These are phyloP conservation scores for Rhynchosporium agropyri DNA, from an alignment of 2,329 filamentous ascomycete species.

Conservation along the genomic window DNA sequence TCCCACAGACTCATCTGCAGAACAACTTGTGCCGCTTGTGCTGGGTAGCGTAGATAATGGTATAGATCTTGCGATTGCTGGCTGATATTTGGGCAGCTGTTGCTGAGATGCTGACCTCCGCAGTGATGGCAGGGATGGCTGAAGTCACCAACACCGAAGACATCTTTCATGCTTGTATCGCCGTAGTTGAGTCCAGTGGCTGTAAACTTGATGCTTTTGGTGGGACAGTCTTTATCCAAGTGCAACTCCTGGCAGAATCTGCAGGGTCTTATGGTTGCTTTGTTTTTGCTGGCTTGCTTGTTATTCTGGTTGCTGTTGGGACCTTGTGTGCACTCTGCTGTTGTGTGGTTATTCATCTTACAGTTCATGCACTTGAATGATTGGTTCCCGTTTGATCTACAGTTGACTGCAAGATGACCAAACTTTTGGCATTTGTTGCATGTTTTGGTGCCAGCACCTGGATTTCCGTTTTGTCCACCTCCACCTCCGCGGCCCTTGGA, in stretches of 20 bases:
- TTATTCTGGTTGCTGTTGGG: background rate
- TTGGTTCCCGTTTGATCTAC: background rate
- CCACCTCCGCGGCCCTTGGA: background rate
- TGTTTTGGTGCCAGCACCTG: slow-evolving; percentile 7
- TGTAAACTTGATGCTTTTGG: background rate
- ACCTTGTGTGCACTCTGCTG: slow-evolving; percentile 1
- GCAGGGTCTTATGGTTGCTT: background rate
- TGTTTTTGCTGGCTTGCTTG: background rate
- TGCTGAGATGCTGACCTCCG: background rate
- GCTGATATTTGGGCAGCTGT: background rate
- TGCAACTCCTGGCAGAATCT: slow-evolving; percentile 6
- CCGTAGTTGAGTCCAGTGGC: too few relatives aligned
- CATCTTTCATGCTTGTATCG: background rate
- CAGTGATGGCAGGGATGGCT: slow-evolving; percentile 2
- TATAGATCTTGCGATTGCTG: background rate
- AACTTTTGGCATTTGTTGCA: background rate
- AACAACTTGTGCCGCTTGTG: background rate
- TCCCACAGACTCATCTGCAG: background rate
- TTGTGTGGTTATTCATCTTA: slow-evolving; percentile 6
- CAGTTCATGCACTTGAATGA: slow-evolving; percentile 7
- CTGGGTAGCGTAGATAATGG: background rate
- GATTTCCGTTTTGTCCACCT: background rate
- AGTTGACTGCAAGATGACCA: background rate
- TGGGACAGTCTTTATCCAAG: slow-evolving; percentile 13
- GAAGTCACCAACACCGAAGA: background rate